Percentiles rank a stretch among this genome's conserved stretches.
Conservation (phyloP, 306 rosid species). For the Trichosanthes cucumerina region DNA sequence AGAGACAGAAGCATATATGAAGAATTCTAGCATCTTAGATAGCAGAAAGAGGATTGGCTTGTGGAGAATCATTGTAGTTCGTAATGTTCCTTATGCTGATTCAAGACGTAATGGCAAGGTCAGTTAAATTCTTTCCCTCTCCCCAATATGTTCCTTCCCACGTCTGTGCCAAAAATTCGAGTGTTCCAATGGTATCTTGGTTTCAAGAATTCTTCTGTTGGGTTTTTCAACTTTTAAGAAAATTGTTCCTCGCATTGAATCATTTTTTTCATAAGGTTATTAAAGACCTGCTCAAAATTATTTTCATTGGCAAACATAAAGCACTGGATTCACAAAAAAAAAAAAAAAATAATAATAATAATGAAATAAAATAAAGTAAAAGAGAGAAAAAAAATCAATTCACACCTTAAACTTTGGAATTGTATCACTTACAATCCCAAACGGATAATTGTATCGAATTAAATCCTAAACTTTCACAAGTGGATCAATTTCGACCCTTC, state of each 20-base stretch:
- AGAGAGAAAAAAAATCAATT: not conserved
- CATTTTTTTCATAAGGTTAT: not conserved
- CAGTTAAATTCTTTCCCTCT: constrained; percentile 11
- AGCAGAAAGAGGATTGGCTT: constrained; percentile 65
- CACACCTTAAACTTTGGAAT: too few species aligned
- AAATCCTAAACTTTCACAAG: too few species aligned
- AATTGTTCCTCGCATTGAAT: not conserved
- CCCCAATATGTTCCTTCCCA: not conserved
- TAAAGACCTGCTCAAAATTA: not conserved
- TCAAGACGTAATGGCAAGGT: constrained; percentile 98
- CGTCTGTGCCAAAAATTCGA: not conserved
- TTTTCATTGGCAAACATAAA: not conserved
- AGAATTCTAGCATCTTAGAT: constrained; percentile 59
- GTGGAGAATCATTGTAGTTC: constrained; percentile 88
- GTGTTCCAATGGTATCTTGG: not conserved
- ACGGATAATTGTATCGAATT: too few species aligned
- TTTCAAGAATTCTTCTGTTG: not conserved
- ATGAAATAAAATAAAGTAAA: too few species aligned
- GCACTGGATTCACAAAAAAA: not conserved
- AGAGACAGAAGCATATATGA: constrained; percentile 75
- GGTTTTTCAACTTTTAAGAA: not conserved
- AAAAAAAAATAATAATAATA: not conserved
- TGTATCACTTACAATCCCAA: too few species aligned
- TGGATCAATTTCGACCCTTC: too few species aligned
- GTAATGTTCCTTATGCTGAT: constrained; percentile 68